A percentile compares a stretch with the other conserved stretches of the same genome.
These are phyloP conservation scores for Rhynchosporium graminicola DNA, from an alignment of 2,329 filamentous ascomycete species.

Conservation along the genomic window DNA sequence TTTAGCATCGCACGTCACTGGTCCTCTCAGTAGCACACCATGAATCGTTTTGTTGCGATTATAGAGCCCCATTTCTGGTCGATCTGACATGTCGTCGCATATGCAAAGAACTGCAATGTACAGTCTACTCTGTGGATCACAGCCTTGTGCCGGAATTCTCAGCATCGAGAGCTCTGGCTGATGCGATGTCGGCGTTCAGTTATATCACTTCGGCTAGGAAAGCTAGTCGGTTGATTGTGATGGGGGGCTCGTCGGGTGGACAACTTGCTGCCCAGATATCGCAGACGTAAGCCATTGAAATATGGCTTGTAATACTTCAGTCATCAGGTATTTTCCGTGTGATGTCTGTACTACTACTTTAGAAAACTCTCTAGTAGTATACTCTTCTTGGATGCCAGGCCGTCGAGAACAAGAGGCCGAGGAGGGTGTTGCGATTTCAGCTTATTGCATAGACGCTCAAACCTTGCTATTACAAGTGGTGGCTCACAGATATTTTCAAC, in stretches of 20 bases:
- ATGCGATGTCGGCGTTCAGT: constrained; percentile 45
- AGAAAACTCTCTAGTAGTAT: too few relatives aligned
- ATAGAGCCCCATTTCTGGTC: too few relatives aligned
- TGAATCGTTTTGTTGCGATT: constrained; percentile 38
- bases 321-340: too few relatives aligned
- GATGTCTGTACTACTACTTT: too few relatives aligned
- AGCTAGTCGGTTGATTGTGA: constrained; percentile 35
- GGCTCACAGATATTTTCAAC: too few relatives aligned
- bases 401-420: too few relatives aligned
- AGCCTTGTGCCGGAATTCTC: constrained; percentile 46
- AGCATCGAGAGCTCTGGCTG: constrained; percentile 46
- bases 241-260: constrained; percentile 52
- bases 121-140: constrained; percentile 50
- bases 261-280: constrained; percentile 50
- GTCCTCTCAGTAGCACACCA: constrained; percentile 50
- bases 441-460: too few relatives aligned
- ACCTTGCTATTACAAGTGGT: too few relatives aligned
- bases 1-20: constrained; percentile 50
- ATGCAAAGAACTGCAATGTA: constrained; percentile 37
- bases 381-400: too few relatives aligned
- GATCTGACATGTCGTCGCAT: constrained; percentile 50
- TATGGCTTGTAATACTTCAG: too few relatives aligned
- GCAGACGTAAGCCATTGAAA: constrained; percentile 30
- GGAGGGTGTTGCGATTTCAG: too few relatives aligned
- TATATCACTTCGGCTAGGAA: constrained; percentile 26